A percentile compares a stretch with the other conserved stretches of the same genome.
Conservation (phyloP, 352 stramenopile species). For the Globisporangium nodosum region DNA sequence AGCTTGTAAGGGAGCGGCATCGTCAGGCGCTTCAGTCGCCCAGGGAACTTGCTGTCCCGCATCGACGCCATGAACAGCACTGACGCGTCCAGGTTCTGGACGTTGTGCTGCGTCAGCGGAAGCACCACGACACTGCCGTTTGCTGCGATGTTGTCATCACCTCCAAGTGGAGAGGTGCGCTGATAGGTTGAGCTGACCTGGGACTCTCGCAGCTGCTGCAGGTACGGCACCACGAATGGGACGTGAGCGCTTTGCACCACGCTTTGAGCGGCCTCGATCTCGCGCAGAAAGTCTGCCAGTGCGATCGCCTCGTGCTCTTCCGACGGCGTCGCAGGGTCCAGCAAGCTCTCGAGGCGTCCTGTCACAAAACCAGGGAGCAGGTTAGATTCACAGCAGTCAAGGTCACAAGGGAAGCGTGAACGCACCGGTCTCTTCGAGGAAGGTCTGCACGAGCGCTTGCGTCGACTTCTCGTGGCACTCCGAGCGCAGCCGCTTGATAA, state of each 20-base stretch:
- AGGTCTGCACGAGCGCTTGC: conserved; percentile 52
- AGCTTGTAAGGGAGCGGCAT: conserved; percentile 49
- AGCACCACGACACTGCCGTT: conserved; percentile 35
- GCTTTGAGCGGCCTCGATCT: conserved; percentile 55
- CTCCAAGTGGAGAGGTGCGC: not conserved
- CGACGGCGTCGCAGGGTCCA: conserved; percentile 38
- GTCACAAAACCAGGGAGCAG: not conserved
- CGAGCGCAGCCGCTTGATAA: conserved; percentile 32
- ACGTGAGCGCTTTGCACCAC: conserved; percentile 49
- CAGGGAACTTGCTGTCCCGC: conserved; percentile 74
- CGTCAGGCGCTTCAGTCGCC: conserved; percentile 63
- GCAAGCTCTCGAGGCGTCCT: conserved; percentile 33
- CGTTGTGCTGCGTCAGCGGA: conserved; percentile 31
- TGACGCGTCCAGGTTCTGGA: conserved; percentile 30
- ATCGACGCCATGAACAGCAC: conserved; percentile 60
- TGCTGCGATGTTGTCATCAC: not conserved
- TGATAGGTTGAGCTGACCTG: conserved; percentile 12
- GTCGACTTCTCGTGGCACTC: conserved; percentile 52
- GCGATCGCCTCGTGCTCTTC: conserved; percentile 57
- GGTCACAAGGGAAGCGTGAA: too few relatives aligned
- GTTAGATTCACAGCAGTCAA: not conserved
- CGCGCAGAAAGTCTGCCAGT: conserved; percentile 58
- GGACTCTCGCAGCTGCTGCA: conserved; percentile 50
- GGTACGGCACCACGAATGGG: conserved; percentile 68
- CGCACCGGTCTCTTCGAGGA: conserved; percentile 43